Evolutionary conservation across 306 rosid species (phyloP), one percentile per base, ranked within the genome.

Genomic region (Chamaecrista fasciculata): DNA sequence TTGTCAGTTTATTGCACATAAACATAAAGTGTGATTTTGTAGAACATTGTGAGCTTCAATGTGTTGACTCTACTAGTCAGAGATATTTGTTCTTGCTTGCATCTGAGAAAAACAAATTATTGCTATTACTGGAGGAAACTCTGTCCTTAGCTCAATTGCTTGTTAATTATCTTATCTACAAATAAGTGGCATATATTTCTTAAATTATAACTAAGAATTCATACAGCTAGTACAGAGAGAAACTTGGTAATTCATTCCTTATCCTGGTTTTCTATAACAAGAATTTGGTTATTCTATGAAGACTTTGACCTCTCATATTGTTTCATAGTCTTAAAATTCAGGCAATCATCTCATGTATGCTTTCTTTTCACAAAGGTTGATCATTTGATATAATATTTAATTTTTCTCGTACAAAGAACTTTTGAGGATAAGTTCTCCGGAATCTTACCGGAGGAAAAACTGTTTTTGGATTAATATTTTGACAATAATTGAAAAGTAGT

Each of bases 11-110:
- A 66, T 46, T 43, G 19, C 42, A 66, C n/a, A n/a, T n/a, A n/a
- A n/a, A n/a, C n/a, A n/a, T 33, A 40, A 55, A 66, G 21, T 56
- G 67, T 66, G 73, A 34, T 46, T 56, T 56, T 56, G 51, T 47
- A 46, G 51, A 55, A 55, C 20, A 47, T 25, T 29, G 6, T 65
- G 34, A 28, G 11, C 33, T 43, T 44, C 56, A 16, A 49, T 50
- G 23, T 62, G 23, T 31, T 72, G 58, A 62, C 51, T 72, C 19
- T 36, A 60, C n/a, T n/a, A n/a, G n/a, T n/a, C n/a, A n/a, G n/a
- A n/a, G 53, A 43, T 34, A 20, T 14, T 23, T 26, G 25, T 8
- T 65, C 42, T 44, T 8, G 42, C 24, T 65, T 46, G 29, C 43
- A 18, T 47, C n/a, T 66, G 26, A 48, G 14, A n/a, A 66, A 28